Base-by-base conservation (phyloP, 75 land plant species). In the Cunninghamia lanceolata region DNA sequence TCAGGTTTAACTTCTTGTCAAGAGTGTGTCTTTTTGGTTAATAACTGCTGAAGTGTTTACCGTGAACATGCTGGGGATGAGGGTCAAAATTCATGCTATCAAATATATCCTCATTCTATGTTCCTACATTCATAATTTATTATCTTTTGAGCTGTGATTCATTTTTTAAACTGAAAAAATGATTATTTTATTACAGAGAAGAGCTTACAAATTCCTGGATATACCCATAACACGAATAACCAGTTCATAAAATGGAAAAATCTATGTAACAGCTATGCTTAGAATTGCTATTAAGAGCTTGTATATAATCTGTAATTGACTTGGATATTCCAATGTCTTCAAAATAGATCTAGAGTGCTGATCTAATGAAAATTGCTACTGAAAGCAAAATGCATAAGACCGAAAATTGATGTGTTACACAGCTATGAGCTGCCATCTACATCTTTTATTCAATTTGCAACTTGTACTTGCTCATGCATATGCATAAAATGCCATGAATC, bases 1-100 rank as follows among this genome's bases (percentile, higher is more conserved):
- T 86, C 92, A 95, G 97, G 99, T 96, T 34, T 83, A 79, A 40
- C 3, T 77, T 39, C 13, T 39, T 77, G 17, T 77, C 19, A 43
- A 43, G 32, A 25, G 9, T 43, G 8, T 36, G 32, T 32, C 11
- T 42, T 79, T 42, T 79, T 43, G 47, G 47, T 43, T 2, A 79
- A 42, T 79, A 28, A 19, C 80, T 42, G n/a, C 30, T 79, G 7
- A 25, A 78, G n/a, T 78, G 40, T 78, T 17, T 78, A 42, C 28
- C 43, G 8, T 39, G 11, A 79, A 2, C 46, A 79, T 79, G 32
- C 39, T 79, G 6, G 47, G 46, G 82, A 79, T 42, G 9, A 9
- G 8, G 10, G 43, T 79, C 25, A 79, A 36, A 75, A 16, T 0
- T 42, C 10, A 30, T 30, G 32, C 36, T 9, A 32, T 9, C 13